These are phyloP conservation scores for Rhytidiadelphus loreus DNA, from an alignment of 225 moss, liverwort and hornwort species.

Conservation along the genomic window DNA sequence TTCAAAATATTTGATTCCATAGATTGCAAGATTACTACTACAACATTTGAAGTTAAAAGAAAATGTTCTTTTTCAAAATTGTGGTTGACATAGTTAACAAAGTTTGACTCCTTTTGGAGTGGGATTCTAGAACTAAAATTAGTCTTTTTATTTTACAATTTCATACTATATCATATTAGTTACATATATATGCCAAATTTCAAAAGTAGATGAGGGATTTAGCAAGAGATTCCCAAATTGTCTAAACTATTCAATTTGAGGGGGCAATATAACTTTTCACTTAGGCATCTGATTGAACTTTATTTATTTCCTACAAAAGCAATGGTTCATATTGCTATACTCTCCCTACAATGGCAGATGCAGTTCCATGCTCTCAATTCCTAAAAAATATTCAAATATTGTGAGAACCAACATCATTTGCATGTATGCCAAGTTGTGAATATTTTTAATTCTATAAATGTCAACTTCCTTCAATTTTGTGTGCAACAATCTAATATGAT, in stretches of 20 bases:
- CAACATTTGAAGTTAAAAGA: not conserved
- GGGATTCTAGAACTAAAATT: not conserved
- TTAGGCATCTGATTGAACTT: rapidly evolving
- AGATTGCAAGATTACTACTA: not conserved
- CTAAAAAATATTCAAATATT: too few relatives aligned
- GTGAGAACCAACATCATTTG: too few relatives aligned
- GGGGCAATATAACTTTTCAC: not conserved
- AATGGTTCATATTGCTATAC: too few relatives aligned
- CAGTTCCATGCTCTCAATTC: too few relatives aligned
- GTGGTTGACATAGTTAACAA: rapidly evolving
- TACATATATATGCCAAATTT: not conserved
- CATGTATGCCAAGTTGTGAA: too few relatives aligned
- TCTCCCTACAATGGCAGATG: too few relatives aligned
- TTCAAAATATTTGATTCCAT: not conserved
- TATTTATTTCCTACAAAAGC: not conserved
- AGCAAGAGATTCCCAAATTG: not conserved
- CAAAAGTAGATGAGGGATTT: not conserved
- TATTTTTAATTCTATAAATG: too few relatives aligned
- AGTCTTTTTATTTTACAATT: too few relatives aligned
- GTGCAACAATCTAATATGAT: too few relatives aligned
- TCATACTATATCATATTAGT: not conserved
- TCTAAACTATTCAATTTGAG: too few relatives aligned
- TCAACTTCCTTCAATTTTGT: too few relatives aligned
- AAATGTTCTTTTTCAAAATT: not conserved
- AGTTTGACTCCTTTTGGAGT: not conserved